Evolutionary conservation across 163 green algal genomes (phyloP).

Genomic region (Volvox carteri): DNA sequence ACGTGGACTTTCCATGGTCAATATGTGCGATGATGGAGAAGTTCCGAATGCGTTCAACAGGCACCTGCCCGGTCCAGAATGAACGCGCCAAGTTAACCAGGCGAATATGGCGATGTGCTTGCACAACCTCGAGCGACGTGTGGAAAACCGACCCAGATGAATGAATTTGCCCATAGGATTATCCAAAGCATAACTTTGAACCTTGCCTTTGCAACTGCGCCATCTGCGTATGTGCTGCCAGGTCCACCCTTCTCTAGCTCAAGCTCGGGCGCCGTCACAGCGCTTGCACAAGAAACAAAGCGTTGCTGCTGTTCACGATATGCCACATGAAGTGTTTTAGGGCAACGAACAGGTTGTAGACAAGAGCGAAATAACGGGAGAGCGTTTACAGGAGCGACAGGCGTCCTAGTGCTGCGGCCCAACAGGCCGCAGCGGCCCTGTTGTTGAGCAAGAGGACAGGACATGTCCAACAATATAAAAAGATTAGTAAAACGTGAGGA

Average conservation of each 20-base stretch:
- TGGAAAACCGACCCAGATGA: not conserved
- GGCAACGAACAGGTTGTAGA: not conserved
- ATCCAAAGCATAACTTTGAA: not conserved
- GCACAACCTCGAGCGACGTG: not conserved
- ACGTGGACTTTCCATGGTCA: conserved; percentile 97
- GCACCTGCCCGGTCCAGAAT: conserved; percentile 65
- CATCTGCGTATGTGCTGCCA: conserved; percentile 58
- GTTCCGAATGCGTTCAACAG: conserved; percentile 88
- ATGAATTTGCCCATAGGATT: too few relatives aligned
- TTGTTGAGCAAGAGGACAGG: conserved; percentile 26
- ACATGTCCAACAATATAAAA: conserved; percentile 2
- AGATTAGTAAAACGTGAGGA: not conserved
- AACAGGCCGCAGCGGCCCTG: not conserved
- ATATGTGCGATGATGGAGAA: conserved; percentile 99
- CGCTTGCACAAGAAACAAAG: not conserved
- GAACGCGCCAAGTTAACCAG: not conserved
- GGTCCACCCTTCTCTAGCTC: conserved; percentile 64
- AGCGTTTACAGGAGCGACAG: not conserved
- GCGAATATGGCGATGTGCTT: not conserved
- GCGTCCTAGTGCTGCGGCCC: not conserved
- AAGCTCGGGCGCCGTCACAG: conserved; percentile 19
- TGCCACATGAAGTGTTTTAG: not conserved
- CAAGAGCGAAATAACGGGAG: not conserved
- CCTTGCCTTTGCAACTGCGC: conserved; percentile 62
- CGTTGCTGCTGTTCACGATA: not conserved